Conservation (phyloP, 2,329 filamentous ascomycete species). For the Graphium sp. region DNA sequence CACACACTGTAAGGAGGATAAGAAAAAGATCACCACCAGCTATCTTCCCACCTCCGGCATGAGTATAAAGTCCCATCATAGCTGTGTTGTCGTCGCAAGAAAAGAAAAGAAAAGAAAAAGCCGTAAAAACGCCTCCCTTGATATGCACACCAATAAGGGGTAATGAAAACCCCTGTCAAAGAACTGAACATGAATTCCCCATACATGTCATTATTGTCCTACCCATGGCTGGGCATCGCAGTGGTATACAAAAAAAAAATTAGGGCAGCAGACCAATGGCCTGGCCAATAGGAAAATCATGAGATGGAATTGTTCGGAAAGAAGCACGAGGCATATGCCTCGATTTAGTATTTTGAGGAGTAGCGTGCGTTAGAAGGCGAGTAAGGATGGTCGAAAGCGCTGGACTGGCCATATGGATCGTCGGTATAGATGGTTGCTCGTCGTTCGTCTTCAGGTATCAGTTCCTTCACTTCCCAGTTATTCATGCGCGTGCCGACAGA, state of each 20-base stretch:
- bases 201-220: too few species aligned
- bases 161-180: too few species aligned
- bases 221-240: too few species aligned
- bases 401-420: constrained; percentile 42
- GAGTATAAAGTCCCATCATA: too few species aligned
- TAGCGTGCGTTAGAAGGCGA: constrained; percentile 30
- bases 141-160: too few species aligned
- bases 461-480: constrained; percentile 97
- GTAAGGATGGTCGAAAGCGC: constrained; percentile 33
- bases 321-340: constrained; percentile 4
- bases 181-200: too few species aligned
- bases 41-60: too few species aligned
- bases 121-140: constrained; percentile 5
- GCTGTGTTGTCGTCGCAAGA: too few species aligned
- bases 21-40: too few species aligned
- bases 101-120: constrained; percentile 4
- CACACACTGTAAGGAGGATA: too few species aligned
- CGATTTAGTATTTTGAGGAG: constrained; percentile 25
- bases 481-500: constrained; percentile 89
- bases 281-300: background rate
- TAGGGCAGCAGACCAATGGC: too few species aligned
- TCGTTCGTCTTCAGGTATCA: constrained; percentile 65
- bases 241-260: too few species aligned
- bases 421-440: constrained; percentile 57
- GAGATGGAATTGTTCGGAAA: constrained; percentile 7